Evolutionary conservation across 2,329 filamentous ascomycete genomes (phyloP).

Genomic region (Colletotrichum liaoningense): DNA sequence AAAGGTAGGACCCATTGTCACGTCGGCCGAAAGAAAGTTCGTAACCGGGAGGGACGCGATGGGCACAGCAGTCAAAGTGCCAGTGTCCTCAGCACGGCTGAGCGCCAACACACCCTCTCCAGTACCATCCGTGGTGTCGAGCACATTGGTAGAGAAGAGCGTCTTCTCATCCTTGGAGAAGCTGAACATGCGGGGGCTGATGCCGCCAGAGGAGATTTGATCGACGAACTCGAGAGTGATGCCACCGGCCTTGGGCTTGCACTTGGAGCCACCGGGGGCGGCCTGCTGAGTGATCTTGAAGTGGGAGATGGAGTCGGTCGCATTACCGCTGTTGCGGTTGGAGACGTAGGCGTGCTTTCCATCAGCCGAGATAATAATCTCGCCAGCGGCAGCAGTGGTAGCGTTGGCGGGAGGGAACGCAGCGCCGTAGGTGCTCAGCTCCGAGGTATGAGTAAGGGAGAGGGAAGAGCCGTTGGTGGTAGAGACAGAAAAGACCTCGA

Average conservation of each 20-base stretch:
- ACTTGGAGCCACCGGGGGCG: slow-evolving; percentile 36
- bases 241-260: slow-evolving; percentile 41
- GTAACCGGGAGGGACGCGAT: slow-evolving; percentile 40
- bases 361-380: slow-evolving; percentile 55
- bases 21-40: background rate
- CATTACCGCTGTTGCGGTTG: slow-evolving; percentile 59
- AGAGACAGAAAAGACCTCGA: slow-evolving; percentile 54
- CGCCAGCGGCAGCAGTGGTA: slow-evolving; percentile 55
- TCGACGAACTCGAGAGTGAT: slow-evolving; percentile 48
- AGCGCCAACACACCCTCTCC: slow-evolving; percentile 48
- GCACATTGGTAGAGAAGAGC: slow-evolving; percentile 57
- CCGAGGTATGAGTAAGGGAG: slow-evolving; percentile 49
- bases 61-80: slow-evolving; percentile 44
- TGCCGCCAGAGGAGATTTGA: slow-evolving; percentile 48
- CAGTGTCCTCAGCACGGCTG: slow-evolving; percentile 36
- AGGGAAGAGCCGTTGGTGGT: slow-evolving; percentile 49
- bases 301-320: slow-evolving; percentile 59
- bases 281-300: slow-evolving; percentile 49
- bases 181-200: slow-evolving; percentile 60
- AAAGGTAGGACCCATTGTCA: slow-evolving; percentile 11
- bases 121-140: slow-evolving; percentile 48
- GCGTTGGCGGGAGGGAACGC: slow-evolving; percentile 48
- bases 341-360: slow-evolving; percentile 61
- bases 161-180: slow-evolving; percentile 46
- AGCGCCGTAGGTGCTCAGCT: slow-evolving; percentile 50